Evolutionary conservation across 768 basidiomycete species (phyloP).

Genomic region (Sporobolomyces roseus): DNA sequence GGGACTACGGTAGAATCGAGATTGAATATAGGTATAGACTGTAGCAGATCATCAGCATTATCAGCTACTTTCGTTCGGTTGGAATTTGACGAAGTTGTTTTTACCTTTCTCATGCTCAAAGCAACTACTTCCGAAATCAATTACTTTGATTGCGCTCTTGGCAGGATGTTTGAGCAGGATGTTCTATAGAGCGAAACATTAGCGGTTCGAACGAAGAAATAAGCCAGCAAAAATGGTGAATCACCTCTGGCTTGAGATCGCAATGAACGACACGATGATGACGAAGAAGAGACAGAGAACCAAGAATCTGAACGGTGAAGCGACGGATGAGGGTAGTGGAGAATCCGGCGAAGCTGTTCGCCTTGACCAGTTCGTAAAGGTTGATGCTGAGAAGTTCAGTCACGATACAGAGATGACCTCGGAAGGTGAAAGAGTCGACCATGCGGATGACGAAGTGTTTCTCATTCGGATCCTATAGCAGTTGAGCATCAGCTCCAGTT

Average conservation of each 20-base stretch:
- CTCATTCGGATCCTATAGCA: constrained; percentile 84
- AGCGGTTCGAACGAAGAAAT: neutral
- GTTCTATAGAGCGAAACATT: constrained; percentile 75
- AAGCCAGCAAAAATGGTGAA: constrained; percentile 37
- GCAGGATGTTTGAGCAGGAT: constrained; percentile 89
- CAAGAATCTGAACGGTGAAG: constrained; percentile 92
- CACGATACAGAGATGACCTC: constrained; percentile 94
- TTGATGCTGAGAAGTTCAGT: constrained; percentile 96
- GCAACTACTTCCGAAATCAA: constrained; percentile 98
- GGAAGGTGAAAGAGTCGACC: constrained; percentile 97
- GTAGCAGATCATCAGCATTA: neutral
- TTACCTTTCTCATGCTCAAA: constrained; percentile 91
- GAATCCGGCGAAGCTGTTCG: constrained; percentile 97
- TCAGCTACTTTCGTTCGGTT: no score
- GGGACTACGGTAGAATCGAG: constrained; percentile 51
- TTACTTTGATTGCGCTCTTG: constrained; percentile 95
- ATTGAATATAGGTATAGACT: constrained; percentile 1
- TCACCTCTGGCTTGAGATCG: constrained; percentile 94
- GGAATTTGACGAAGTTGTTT: neutral
- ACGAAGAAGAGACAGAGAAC: constrained; percentile 85
- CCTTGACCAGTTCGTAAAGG: constrained; percentile 97
- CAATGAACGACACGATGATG: constrained; percentile 98
- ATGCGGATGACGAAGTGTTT: constrained; percentile 97
- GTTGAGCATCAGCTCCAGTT: neutral
- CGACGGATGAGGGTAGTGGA: constrained; percentile 89